A percentile compares a stretch with the other conserved stretches of the same genome.
Evolutionary conservation across 345 rosid species (phyloP).

Genomic region (Citrus trifoliata): DNA sequence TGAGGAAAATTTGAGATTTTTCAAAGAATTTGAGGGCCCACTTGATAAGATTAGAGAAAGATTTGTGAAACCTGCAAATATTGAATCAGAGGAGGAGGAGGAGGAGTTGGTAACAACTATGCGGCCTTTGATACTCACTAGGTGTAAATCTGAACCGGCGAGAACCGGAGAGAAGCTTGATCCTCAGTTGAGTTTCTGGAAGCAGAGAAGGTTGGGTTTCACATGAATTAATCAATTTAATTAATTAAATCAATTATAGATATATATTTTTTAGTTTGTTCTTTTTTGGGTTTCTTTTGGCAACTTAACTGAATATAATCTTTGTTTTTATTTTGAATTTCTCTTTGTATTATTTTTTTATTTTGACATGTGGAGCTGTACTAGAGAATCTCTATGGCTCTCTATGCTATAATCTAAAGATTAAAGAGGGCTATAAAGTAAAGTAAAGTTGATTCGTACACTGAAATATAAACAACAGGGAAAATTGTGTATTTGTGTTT

Average conservation of each 20-base stretch:
- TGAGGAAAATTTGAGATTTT: constrained; percentile 15
- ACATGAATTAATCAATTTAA: constrained; percentile 32
- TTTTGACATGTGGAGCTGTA: constrained; percentile 24
- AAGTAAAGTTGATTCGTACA: constrained; percentile 15
- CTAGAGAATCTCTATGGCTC: constrained; percentile 50
- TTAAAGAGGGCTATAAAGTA: not conserved
- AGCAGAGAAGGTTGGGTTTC: constrained; percentile 61
- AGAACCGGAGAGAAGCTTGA: constrained; percentile 56
- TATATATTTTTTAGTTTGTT: not conserved
- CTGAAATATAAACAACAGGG: constrained; percentile 20
- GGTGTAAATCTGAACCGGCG: constrained; percentile 91
- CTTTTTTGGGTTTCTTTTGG: not conserved
- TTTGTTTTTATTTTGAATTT: constrained; percentile 3
- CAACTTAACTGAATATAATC: constrained; percentile 22
- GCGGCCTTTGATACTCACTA: constrained; percentile 45
- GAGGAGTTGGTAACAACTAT: not conserved
- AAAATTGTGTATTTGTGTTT: constrained; percentile 2
- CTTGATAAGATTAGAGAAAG: constrained; percentile 19
- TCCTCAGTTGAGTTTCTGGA: constrained; percentile 41
- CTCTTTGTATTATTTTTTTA: not conserved
- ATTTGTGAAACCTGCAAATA: constrained; percentile 13
- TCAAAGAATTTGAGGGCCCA: constrained; percentile 28
- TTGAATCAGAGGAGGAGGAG: constrained; percentile 18
- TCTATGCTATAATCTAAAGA: not conserved
- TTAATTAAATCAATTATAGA: not conserved